These are phyloP conservation scores for Solanum tarijense DNA, from an alignment of 257 asterid species.

Conservation along the genomic window DNA sequence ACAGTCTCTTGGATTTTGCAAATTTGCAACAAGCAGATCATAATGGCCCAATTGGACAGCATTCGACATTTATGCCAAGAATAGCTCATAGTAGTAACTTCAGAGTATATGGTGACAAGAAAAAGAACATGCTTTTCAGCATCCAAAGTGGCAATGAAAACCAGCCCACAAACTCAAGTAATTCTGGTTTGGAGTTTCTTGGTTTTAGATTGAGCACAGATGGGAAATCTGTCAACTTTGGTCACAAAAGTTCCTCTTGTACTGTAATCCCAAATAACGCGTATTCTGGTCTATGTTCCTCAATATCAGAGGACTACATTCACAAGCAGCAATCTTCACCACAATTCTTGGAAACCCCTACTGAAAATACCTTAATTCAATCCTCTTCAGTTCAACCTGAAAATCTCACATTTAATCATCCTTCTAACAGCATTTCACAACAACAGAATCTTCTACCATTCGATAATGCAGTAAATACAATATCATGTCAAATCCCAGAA, in stretches of 20 bases:
- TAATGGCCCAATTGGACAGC: background rate
- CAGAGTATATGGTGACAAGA: slow-evolving; percentile 24
- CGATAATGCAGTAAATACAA: background rate
- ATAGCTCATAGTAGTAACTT: slow-evolving; percentile 1
- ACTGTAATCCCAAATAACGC: background rate
- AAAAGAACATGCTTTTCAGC: slow-evolving; percentile 21
- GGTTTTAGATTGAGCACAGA: slow-evolving; percentile 41
- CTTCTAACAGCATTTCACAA: background rate
- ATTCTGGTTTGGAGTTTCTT: slow-evolving; percentile 14
- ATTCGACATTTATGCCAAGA: background rate
- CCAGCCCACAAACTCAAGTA: background rate
- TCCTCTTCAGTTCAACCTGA: background rate
- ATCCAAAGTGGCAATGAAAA: background rate
- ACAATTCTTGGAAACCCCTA: background rate
- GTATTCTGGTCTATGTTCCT: background rate
- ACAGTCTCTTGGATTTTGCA: background rate
- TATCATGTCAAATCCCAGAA: background rate
- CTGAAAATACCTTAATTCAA: background rate
- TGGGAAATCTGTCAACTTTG: slow-evolving; percentile 34
- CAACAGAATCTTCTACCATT: background rate
- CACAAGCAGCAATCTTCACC: background rate
- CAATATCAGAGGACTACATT: background rate
- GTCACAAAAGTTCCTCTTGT: slow-evolving; percentile 9
- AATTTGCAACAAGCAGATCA: background rate
- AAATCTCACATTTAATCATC: background rate